Conservation (phyloP, 2,329 filamentous ascomycete species). For the Ceratocystis albifundus region DNA sequence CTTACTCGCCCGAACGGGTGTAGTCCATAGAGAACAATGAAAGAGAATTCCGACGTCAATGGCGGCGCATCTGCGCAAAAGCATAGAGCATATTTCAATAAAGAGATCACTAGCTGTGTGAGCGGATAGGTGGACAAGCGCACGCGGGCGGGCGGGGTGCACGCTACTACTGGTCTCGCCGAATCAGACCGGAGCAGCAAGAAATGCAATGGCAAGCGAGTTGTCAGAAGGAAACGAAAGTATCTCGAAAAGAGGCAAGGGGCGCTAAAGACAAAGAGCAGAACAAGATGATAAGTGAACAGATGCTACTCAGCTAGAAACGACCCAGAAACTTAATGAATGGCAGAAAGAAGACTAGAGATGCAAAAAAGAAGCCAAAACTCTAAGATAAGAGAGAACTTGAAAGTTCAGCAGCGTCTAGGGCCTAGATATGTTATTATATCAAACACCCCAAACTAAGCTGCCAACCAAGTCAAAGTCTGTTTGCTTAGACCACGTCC, state of each 20-base stretch:
- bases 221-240: slow-evolving; percentile 4
- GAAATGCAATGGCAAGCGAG: background rate
- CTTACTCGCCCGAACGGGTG: slow-evolving; percentile 21
- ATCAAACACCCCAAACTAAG: background rate
- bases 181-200: background rate
- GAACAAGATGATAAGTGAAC: background rate
- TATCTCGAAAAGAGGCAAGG: background rate
- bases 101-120: background rate
- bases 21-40: slow-evolving; percentile 20
- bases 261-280: background rate
- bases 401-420: background rate
- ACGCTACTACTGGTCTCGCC: background rate
- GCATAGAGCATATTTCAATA: slow-evolving; percentile 13
- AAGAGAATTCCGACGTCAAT: background rate
- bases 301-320: background rate
- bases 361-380: slow-evolving; percentile 10
- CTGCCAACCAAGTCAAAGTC: slow-evolving; percentile 5
- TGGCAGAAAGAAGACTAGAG: background rate
- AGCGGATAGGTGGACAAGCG: background rate
- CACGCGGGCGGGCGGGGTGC: no score
- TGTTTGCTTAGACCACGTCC: background rate
- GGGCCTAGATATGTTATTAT: slow-evolving; percentile 9
- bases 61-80: slow-evolving; percentile 18
- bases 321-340: background rate
- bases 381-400: slow-evolving; percentile 1